These are phyloP conservation scores for Penicillium tannophilum DNA, from an alignment of 495 filamentous ascomycete species.

Conservation along the genomic window DNA sequence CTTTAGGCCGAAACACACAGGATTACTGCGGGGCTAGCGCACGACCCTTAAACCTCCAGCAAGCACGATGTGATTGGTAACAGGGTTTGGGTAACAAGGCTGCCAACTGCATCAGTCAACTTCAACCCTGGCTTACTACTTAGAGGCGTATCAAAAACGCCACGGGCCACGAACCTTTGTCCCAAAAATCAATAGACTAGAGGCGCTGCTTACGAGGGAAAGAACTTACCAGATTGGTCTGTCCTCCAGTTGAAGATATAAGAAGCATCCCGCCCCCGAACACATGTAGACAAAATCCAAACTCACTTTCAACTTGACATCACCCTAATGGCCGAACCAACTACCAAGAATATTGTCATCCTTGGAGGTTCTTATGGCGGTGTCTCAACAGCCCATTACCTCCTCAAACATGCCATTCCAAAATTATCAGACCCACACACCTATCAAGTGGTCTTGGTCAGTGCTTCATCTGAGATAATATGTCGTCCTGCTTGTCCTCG, in stretches of 20 bases:
- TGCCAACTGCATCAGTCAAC: no score
- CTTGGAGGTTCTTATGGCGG: conserved; percentile 57
- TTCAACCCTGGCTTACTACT: not conserved
- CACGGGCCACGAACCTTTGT: not conserved
- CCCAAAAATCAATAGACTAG: not conserved
- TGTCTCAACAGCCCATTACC: conserved; percentile 51
- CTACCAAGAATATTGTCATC: conserved; percentile 48
- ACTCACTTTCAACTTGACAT: not conserved
- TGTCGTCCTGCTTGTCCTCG: conserved; percentile 49
- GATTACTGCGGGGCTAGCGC: not conserved
- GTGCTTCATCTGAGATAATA: conserved; percentile 42
- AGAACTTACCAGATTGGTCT: not conserved
- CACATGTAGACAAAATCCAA: not conserved
- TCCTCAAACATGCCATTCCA: conserved; percentile 55
- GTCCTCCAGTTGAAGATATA: not conserved
- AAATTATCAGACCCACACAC: conserved; percentile 28
- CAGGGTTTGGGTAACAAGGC: no score
- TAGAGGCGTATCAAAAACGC: not conserved
- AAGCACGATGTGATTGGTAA: not conserved
- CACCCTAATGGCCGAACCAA: not conserved
- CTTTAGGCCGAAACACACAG: not conserved
- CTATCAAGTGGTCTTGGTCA: conserved; percentile 45
- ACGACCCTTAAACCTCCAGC: not conserved
- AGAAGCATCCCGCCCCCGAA: not conserved
- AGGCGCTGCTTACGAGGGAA: not conserved